Evolutionary conservation across 768 basidiomycete species (phyloP).

Genomic region (Royoungia palumana): DNA sequence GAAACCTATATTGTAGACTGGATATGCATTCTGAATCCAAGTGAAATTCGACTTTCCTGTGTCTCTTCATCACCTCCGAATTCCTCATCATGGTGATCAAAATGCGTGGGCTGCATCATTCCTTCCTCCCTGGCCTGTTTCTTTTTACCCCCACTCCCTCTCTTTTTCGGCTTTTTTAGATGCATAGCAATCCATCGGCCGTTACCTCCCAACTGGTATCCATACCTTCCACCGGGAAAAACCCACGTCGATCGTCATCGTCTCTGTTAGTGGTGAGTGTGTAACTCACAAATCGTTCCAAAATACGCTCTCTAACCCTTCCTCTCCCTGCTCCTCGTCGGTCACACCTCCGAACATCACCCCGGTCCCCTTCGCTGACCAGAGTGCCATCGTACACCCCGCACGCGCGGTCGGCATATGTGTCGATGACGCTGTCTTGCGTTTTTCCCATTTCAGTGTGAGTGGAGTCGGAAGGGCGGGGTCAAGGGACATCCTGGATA

Average conservation of each 20-base stretch:
- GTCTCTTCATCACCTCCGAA: slow-evolving; percentile 12
- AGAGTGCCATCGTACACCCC: slow-evolving; percentile 85
- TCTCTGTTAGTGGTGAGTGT: background rate
- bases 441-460: slow-evolving; percentile 78
- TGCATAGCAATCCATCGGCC: slow-evolving; percentile 78
- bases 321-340: slow-evolving; percentile 83
- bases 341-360: slow-evolving; percentile 86
- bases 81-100: slow-evolving; percentile 14
- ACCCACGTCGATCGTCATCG: background rate
- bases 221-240: slow-evolving; percentile 51
- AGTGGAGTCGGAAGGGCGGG: slow-evolving; percentile 31
- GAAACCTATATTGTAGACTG: background rate
- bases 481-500: slow-evolving; percentile 32
- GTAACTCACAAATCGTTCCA: slow-evolving; percentile 76
- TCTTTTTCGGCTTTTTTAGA: slow-evolving; percentile 61
- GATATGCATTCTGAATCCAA: background rate
- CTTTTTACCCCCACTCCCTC: slow-evolving; percentile 40
- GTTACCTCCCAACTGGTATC: slow-evolving; percentile 69
- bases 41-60: slow-evolving; percentile 5
- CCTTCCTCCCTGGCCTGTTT: slow-evolving; percentile 26
- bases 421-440: slow-evolving; percentile 62
- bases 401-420: slow-evolving; percentile 64
- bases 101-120: background rate
- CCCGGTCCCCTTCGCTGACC: slow-evolving; percentile 65
- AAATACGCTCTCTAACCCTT: slow-evolving; percentile 79